Evolutionary conservation across 352 stramenopile species (phyloP).

Genomic region (Thalassiosira exigua): DNA sequence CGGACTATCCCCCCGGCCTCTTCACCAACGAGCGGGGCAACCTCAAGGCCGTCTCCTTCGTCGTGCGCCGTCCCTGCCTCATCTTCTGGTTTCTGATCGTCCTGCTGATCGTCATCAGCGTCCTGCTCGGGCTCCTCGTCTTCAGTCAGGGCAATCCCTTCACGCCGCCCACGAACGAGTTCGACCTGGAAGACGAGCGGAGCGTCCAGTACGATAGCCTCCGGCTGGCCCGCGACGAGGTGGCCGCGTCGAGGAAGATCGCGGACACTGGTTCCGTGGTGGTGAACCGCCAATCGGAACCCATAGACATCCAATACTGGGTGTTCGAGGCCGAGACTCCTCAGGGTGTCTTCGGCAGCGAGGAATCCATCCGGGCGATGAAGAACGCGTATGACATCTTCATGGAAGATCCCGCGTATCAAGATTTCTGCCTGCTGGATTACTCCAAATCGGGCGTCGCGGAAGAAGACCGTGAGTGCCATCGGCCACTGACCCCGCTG

Average conservation of each 20-base stretch:
- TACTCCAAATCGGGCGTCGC: slow-evolving; percentile 31
- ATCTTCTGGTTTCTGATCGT: slow-evolving; percentile 59
- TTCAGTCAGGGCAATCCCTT: slow-evolving; percentile 63
- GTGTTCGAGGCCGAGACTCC: slow-evolving; percentile 56
- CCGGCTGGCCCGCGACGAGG: slow-evolving; percentile 48
- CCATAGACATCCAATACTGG: slow-evolving; percentile 24
- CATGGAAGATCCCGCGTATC: slow-evolving; percentile 35
- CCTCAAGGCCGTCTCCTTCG: slow-evolving; percentile 60
- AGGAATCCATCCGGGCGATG: slow-evolving; percentile 43
- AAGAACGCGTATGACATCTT: slow-evolving; percentile 65
- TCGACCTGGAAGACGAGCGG: slow-evolving; percentile 56
- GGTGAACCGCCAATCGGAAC: slow-evolving; percentile 28
- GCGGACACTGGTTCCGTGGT: slow-evolving; percentile 1
- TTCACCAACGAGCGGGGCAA: slow-evolving; percentile 65
- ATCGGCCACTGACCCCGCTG: slow-evolving; percentile 34
- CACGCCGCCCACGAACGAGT: slow-evolving; percentile 53
- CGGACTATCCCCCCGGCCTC: slow-evolving; percentile 15
- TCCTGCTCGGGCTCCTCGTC: slow-evolving; percentile 40
- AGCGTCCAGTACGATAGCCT: slow-evolving; percentile 61
- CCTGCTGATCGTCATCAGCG: slow-evolving; percentile 31
- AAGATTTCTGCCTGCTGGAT: slow-evolving; percentile 51
- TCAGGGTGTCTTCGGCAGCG: slow-evolving; percentile 39
- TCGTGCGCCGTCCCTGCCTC: slow-evolving; percentile 48
- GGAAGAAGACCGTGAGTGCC: slow-evolving; percentile 30
- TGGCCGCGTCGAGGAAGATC: slow-evolving; percentile 12